These are phyloP conservation scores for Zymoseptoria brevis DNA, from an alignment of 2,329 filamentous ascomycete genomes.

Conservation along the genomic window DNA sequence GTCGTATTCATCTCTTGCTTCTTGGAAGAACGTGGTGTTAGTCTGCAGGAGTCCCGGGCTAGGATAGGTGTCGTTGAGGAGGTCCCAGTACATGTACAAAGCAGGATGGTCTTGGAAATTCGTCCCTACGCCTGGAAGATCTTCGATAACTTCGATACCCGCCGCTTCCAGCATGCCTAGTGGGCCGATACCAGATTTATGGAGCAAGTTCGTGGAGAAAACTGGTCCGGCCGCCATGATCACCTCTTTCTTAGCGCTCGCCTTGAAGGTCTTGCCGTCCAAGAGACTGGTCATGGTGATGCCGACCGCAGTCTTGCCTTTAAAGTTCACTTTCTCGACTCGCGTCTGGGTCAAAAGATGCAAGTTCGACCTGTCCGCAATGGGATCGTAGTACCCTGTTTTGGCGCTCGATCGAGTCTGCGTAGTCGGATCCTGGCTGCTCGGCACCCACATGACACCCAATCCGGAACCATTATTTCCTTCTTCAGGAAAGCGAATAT, in stretches of 20 bases:
- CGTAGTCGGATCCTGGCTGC: slow-evolving; percentile 28
- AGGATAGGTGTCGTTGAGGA: slow-evolving; percentile 7
- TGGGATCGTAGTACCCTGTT: slow-evolving; percentile 26
- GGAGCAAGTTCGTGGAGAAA: slow-evolving; percentile 49
- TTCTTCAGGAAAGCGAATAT: slow-evolving; percentile 14
- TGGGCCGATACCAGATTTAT: slow-evolving; percentile 52
- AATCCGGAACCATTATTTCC: slow-evolving; percentile 21
- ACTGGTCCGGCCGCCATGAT: slow-evolving; percentile 51
- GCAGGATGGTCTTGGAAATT: slow-evolving; percentile 43
- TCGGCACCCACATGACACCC: slow-evolving; percentile 33
- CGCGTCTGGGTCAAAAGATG: slow-evolving; percentile 5
- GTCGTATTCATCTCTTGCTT: slow-evolving; percentile 8
- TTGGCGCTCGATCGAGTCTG: slow-evolving; percentile 31
- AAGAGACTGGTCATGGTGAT: not conserved
- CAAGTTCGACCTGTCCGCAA: slow-evolving; percentile 25
- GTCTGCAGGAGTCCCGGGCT: slow-evolving; percentile 6
- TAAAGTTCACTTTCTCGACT: not conserved
- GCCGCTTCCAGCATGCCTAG: slow-evolving; percentile 34
- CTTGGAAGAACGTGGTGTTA: slow-evolving; percentile 5
- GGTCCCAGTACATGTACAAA: slow-evolving; percentile 10
- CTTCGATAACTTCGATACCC: slow-evolving; percentile 36
- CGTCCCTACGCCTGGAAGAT: slow-evolving; percentile 39
- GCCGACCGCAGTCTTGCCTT: slow-evolving; percentile 4
- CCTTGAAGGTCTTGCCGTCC: not conserved
- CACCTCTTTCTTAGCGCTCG: slow-evolving; percentile 24